phyloP scores from a whole-genome alignment of 768 basidiomycete species.

The Chalciporus chontae region DNA sequence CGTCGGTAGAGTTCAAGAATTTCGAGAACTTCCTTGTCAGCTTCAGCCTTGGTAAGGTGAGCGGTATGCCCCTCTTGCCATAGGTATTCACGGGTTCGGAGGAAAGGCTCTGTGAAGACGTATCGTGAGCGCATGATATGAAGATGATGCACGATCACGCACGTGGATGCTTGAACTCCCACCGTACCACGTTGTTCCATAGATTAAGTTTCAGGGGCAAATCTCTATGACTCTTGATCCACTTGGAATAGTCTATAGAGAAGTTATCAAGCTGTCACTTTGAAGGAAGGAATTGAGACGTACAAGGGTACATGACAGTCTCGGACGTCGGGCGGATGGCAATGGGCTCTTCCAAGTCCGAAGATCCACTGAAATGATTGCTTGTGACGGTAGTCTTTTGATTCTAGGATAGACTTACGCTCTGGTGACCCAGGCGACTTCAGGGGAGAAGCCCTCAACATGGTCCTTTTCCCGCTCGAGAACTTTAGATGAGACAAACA shows the following conservation, averaged over 20 bases:
- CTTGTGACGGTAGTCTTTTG: not conserved
- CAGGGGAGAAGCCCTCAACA: constrained; percentile 98
- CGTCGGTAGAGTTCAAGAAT: constrained; percentile 95
- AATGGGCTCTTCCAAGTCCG: constrained; percentile 94
- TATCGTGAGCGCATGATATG: not conserved
- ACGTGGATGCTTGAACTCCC: constrained; percentile 99
- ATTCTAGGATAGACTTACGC: constrained; percentile 56
- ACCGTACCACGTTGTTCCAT: constrained; percentile 99
- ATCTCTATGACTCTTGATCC: constrained; percentile 97
- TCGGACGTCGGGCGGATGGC: constrained; percentile 98
- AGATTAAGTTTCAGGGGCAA: constrained; percentile 96
- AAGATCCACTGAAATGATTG: constrained; percentile 60
- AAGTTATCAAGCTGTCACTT: constrained; percentile 1
- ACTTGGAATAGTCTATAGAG: constrained; percentile 87
- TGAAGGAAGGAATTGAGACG: constrained; percentile 25
- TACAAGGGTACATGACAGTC: constrained; percentile 99
- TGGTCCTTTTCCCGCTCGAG: constrained; percentile 98
- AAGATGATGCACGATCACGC: constrained; percentile 27
- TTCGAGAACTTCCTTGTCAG: constrained; percentile 85
- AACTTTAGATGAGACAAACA: constrained; percentile 92
- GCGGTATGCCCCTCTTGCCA: constrained; percentile 99
- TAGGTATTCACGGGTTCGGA: constrained; percentile 98
- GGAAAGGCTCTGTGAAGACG: constrained; percentile 78
- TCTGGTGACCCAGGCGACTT: constrained; percentile 99
- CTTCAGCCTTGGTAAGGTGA: constrained; percentile 82